Conservation (phyloP, 495 filamentous ascomycete species). For the Annulohypoxylon maeteangense region DNA sequence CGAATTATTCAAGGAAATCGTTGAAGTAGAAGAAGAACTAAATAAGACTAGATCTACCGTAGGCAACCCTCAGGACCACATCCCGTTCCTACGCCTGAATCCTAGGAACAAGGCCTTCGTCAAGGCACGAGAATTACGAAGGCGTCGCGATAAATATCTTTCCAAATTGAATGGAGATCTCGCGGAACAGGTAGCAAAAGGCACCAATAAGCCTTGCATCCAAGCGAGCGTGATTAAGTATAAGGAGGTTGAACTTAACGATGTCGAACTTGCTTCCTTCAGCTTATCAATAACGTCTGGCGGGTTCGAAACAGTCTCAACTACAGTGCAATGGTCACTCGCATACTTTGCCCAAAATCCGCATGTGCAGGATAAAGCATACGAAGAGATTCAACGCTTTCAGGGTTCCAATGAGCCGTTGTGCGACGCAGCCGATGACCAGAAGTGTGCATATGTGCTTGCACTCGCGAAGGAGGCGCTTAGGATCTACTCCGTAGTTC, state of each 20-base stretch:
- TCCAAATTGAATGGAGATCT: conserved; percentile 62
- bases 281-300: conserved; percentile 72
- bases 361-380: conserved; percentile 69
- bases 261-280: conserved; percentile 69
- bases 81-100: conserved; percentile 68
- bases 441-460: conserved; percentile 68
- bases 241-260: conserved; percentile 67
- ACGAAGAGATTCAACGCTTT: conserved; percentile 63
- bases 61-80: conserved; percentile 72
- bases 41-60: conserved; percentile 69
- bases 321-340: conserved; percentile 71
- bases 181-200: conserved; percentile 67
- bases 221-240: conserved; percentile 72
- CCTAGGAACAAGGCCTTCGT: conserved; percentile 63
- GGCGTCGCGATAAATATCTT: conserved; percentile 69
- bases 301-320: conserved; percentile 72
- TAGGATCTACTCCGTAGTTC: conserved; percentile 68
- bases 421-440: conserved; percentile 68
- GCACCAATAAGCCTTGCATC: conserved; percentile 70
- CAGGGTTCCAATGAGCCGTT: conserved; percentile 64
- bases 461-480: conserved; percentile 70
- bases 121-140: conserved; percentile 67
- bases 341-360: conserved; percentile 65
- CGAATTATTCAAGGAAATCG: conserved; percentile 69
- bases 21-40: conserved; percentile 69